Evolutionary conservation across 1,284 basidiomycete genomes (phyloP).

Genomic region (Melampsora larici-populina): DNA sequence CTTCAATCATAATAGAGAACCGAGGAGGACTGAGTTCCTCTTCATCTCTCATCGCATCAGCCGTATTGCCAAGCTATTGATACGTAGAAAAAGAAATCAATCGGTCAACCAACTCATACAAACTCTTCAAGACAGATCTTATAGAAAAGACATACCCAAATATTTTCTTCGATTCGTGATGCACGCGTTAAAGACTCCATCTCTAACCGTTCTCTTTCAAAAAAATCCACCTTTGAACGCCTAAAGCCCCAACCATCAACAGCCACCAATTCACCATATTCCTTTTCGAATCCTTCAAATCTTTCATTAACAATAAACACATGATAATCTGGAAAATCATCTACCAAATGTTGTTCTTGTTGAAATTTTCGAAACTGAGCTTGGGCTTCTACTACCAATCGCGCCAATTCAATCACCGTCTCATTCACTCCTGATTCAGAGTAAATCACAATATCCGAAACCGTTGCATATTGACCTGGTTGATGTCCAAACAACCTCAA

Average conservation of each 20-base stretch:
- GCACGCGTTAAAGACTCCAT: conserved; percentile 82
- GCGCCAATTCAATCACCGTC: conserved; percentile 55
- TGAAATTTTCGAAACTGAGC: conserved; percentile 51
- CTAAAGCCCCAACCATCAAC: conserved; percentile 57
- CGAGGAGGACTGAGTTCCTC: conserved; percentile 60
- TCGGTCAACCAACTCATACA: neutral
- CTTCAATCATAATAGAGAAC: conserved; percentile 80
- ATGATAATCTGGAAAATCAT: conserved; percentile 64
- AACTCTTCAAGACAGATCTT: neutral
- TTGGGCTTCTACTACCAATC: conserved; percentile 52
- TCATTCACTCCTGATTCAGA: conserved; percentile 63
- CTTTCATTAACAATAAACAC: conserved; percentile 74
- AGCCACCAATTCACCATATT: conserved; percentile 59
- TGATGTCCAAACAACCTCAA: conserved; percentile 52
- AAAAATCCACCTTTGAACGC: conserved; percentile 57
- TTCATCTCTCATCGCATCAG: conserved; percentile 11
- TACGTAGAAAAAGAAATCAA: conserved; percentile 48
- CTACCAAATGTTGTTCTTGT: conserved; percentile 52
- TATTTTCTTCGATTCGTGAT: conserved; percentile 67
- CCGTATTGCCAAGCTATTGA: conserved; percentile 24
- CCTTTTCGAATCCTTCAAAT: conserved; percentile 59
- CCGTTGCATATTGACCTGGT: conserved; percentile 73
- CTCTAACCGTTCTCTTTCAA: conserved; percentile 72
- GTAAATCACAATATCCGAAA: conserved; percentile 85
- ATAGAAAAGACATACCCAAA: conserved; percentile 56